Base-by-base conservation (phyloP, 441 rosid species). In the Syzygium malaccense region DNA sequence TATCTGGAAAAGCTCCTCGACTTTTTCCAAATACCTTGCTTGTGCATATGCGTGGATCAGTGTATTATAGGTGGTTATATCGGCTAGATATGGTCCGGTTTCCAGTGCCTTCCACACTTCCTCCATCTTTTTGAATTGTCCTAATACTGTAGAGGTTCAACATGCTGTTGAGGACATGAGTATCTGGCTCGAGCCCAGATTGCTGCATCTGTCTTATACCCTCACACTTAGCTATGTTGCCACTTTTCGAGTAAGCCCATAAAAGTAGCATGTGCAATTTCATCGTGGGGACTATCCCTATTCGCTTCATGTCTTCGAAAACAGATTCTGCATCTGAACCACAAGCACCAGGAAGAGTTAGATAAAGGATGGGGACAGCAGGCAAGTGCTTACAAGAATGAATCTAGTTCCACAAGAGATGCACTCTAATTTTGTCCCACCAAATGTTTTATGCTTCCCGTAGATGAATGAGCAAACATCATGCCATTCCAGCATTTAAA, bases 181-280 rank as follows among this genome's bases (percentile, higher is more conserved):
- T 97, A 90, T 95, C 98, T 1, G 97, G 98, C 90, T 95, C 92
- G 7, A 95, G 94, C 85, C 98, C 99, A 23, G 94, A 92, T 62
- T 95, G 90, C 28, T 92, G 94, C 98, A 96, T 94, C 86, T 95
- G 94, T 86, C 91, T 92, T 87, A 97, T 92, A 60, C 93, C 94
- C 93, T 97, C 98, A 25, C 99, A 96, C 91, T 92, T 96, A 25
- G 94, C 92, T 33, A 93, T 90, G 87, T 95, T 92, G 60, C 98
- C 93, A 9, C 95, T 91, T 92, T 92, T 96, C 10, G 97, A 92
- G 94, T 96, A 95, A 14, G 99, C 99, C 28, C 94, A 95, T 84
- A 96, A 90, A 88, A 97, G 96, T 56, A 97, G 91, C 99, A 96
- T 96, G 94, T 96, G 99, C 26, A 98, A 97, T 90, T 97, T 97